A percentile compares a stretch with the other conserved stretches of the same genome.
Conservation (phyloP, 2,329 filamentous ascomycete species). For the Diaporthe sp. region DNA sequence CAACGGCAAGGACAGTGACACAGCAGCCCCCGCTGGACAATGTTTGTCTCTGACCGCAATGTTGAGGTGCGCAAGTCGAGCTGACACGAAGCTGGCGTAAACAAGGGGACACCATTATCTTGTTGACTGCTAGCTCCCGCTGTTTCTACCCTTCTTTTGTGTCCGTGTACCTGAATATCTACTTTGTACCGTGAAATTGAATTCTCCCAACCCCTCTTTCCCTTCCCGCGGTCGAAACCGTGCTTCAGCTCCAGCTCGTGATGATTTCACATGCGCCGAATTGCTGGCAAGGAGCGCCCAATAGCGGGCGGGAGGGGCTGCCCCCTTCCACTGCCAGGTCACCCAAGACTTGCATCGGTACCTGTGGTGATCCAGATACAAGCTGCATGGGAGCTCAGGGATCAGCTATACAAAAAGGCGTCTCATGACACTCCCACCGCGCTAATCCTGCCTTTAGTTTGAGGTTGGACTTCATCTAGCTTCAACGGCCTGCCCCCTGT, state of each 20-base stretch:
- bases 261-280: slow-evolving; percentile 32
- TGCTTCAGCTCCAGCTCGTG: not conserved
- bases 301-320: slow-evolving; percentile 5
- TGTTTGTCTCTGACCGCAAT: not conserved
- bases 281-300: slow-evolving; percentile 15
- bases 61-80: not conserved
- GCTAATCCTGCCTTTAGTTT: slow-evolving; percentile 35
- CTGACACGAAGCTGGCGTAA: not conserved
- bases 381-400: slow-evolving; percentile 34
- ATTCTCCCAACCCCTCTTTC: slow-evolving; percentile 1
- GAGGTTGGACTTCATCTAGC: slow-evolving; percentile 33
- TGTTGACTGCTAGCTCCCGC: too few species aligned
- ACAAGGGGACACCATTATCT: not conserved
- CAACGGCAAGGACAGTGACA: not conserved
- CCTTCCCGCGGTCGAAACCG: not conserved
- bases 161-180: not conserved
- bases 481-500: slow-evolving; percentile 29
- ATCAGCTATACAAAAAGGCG: slow-evolving; percentile 34
- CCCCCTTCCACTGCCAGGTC: slow-evolving; percentile 12
- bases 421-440: slow-evolving; percentile 33
- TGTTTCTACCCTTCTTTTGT: not conserved
- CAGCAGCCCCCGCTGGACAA: not conserved
- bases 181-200: not conserved
- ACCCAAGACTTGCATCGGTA: slow-evolving; percentile 13
- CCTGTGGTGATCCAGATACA: slow-evolving; percentile 26